Conservation (phyloP, 768 basidiomycete genomes). For the Auriscalpium orientale region DNA sequence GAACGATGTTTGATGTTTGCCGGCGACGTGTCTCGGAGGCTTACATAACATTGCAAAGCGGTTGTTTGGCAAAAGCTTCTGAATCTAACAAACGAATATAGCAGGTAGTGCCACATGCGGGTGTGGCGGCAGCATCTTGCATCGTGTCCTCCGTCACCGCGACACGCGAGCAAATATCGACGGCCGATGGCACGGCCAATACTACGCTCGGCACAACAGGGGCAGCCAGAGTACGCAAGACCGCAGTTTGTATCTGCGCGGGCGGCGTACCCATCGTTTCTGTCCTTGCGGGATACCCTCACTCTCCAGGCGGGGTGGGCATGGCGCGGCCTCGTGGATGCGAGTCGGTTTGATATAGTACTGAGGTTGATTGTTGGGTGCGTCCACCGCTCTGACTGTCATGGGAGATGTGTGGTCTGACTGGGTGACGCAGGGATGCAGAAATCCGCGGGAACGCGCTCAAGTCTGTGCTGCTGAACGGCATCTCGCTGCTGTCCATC, state of each 20-base stretch:
- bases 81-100: not conserved
- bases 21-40: not conserved
- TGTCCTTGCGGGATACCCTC: conserved; percentile 53
- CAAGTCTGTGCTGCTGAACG: conserved; percentile 71
- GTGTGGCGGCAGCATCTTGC: not conserved
- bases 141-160: not conserved
- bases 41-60: not conserved
- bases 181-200: not conserved
- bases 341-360: conserved; percentile 67
- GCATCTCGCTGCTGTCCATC: conserved; percentile 62
- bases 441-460: conserved; percentile 68
- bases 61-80: conserved; percentile 3
- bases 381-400: conserved; percentile 4
- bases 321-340: conserved; percentile 55
- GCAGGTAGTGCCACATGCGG: not conserved
- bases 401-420: conserved; percentile 9
- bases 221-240: not conserved
- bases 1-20: too few species aligned
- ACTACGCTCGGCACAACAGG: not conserved
- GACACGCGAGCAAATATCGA: not conserved
- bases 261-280: conserved; percentile 59
- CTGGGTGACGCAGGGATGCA: conserved; percentile 43
- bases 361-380: conserved; percentile 52
- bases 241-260: conserved; percentile 26
- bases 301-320: conserved; percentile 54